Percentiles rank a stretch among this genome's conserved stretches.
Evolutionary conservation across 805 yeast genomes (phyloP).

Genomic region (Barnettozyma vustinii): DNA sequence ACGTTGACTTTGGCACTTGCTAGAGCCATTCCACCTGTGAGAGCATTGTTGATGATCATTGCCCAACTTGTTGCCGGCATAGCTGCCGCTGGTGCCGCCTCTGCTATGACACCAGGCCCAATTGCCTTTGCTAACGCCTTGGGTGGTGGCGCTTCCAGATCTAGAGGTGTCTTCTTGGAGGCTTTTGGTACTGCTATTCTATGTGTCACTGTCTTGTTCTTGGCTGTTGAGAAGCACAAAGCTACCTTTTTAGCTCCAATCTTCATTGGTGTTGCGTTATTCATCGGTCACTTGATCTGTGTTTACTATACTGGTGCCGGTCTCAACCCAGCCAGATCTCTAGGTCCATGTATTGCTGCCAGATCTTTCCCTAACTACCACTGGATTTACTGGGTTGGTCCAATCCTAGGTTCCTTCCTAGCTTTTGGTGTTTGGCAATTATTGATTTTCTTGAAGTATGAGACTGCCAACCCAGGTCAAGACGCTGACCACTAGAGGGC

Average conservation of each 20-base stretch:
- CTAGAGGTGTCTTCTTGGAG: slow-evolving; percentile 78
- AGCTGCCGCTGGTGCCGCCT: slow-evolving; percentile 88
- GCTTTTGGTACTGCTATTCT: slow-evolving; percentile 72
- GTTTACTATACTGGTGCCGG: slow-evolving; percentile 90
- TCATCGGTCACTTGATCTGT: slow-evolving; percentile 75
- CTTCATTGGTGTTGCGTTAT: slow-evolving; percentile 75
- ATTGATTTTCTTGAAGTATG: slow-evolving; percentile 61
- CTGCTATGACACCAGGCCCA: slow-evolving; percentile 79
- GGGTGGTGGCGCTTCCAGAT: slow-evolving; percentile 65
- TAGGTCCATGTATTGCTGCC: slow-evolving; percentile 78
- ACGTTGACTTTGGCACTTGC: slow-evolving; percentile 68
- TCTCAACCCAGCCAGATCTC: slow-evolving; percentile 83
- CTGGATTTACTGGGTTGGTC: slow-evolving; percentile 95
- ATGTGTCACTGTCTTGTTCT: slow-evolving; percentile 70
- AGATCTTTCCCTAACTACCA: slow-evolving; percentile 72
- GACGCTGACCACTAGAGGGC: slow-evolving; percentile 41
- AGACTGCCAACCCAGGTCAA: slow-evolving; percentile 65
- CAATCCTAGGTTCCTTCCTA: slow-evolving; percentile 62
- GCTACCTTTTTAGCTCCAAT: slow-evolving; percentile 78
- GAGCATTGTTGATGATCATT: slow-evolving; percentile 60
- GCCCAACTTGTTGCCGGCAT: slow-evolving; percentile 80
- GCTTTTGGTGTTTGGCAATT: slow-evolving; percentile 65
- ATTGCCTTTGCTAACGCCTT: slow-evolving; percentile 65
- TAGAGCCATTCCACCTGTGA: slow-evolving; percentile 65
- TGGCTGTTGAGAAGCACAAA: slow-evolving; percentile 78